Evolutionary conservation across 805 yeast genomes (phyloP), one percentile per base, ranked within the genome.

Genomic region (Candida easanensis): DNA sequence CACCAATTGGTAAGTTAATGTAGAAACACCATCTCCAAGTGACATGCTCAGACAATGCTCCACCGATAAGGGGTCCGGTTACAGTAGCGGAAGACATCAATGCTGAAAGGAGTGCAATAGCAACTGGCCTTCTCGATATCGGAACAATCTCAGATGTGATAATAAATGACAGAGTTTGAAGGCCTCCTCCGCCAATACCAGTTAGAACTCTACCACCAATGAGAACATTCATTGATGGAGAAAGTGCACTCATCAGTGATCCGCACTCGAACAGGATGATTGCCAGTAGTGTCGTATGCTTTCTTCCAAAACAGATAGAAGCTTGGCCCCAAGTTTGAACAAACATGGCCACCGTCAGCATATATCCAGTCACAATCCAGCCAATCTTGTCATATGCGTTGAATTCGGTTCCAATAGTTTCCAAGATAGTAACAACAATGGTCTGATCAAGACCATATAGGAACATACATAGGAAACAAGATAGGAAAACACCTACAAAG

Each of bases 1-100:
- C 85, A 19, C 81, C 80, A 37, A 78, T 58, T 2, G 84, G 83
- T 20, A 81, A 56, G 56, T 80, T 80, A 46, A 80, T 63, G 62
- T 76, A 80, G 57, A 79, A 80, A 51, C 82, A 74, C 88, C 89
- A 82, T 53, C 89, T 69, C 89, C 89, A 84, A 16, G 77, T 63
- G 4, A 72, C 77, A 39, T 73, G 64, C 2, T 76, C 62, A 1
- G 85, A 70, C 42, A 84, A 74, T 0, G 79, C 81, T 23, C 88
- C 88, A 13, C 88, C 88, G 19, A 82, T 57, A 30, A 80, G 63
- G 0, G 89, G 89, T 2, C 88, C 88, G 13, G 71, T 52, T 4
- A 77, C 79, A 10, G 76, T 68, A 0, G 82, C 73, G 2, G 76
- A 60, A 0, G 76, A 72, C 52, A 71, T 78, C 5, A 62, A 51